These are phyloP conservation scores for Dichotomopilus funicola DNA, from an alignment of 2,329 filamentous ascomycete species.

Conservation along the genomic window DNA sequence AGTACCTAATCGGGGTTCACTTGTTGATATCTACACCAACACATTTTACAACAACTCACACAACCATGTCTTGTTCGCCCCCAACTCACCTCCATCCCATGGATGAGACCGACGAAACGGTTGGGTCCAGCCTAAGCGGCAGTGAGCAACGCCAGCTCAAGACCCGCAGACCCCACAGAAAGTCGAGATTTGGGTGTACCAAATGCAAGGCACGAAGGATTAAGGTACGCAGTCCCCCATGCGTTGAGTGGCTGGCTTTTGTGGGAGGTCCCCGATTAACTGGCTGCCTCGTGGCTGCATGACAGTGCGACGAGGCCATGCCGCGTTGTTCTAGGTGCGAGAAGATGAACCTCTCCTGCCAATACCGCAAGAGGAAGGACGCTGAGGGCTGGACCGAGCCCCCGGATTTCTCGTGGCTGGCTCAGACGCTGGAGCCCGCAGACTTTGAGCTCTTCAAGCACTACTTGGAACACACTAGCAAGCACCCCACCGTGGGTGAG, in stretches of 20 bases:
- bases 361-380: conserved; percentile 23
- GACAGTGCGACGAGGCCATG: conserved; percentile 31
- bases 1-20: too few species aligned
- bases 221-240: too few species aligned
- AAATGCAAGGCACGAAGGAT: too few species aligned
- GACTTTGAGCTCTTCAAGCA: conserved; percentile 36
- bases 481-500: conserved; percentile 30
- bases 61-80: too few species aligned
- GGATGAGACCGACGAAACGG: too few species aligned
- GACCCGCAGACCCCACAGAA: too few species aligned
- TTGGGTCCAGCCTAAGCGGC: too few species aligned
- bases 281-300: background rate
- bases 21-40: too few species aligned
- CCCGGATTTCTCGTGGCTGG: conserved; percentile 10
- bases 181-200: too few species aligned
- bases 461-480: conserved; percentile 37
- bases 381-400: conserved; percentile 1
- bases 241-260: background rate
- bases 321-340: conserved; percentile 31
- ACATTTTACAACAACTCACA: too few species aligned
- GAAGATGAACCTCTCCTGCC: conserved; percentile 27
- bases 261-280: background rate
- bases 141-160: too few species aligned
- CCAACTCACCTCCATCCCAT: too few species aligned
- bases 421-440: conserved; percentile 19